A percentile compares a stretch with the other conserved stretches of the same genome.
Evolutionary conservation across 305 asterid genomes (phyloP).

Genomic region (Caryopteris hybrid): DNA sequence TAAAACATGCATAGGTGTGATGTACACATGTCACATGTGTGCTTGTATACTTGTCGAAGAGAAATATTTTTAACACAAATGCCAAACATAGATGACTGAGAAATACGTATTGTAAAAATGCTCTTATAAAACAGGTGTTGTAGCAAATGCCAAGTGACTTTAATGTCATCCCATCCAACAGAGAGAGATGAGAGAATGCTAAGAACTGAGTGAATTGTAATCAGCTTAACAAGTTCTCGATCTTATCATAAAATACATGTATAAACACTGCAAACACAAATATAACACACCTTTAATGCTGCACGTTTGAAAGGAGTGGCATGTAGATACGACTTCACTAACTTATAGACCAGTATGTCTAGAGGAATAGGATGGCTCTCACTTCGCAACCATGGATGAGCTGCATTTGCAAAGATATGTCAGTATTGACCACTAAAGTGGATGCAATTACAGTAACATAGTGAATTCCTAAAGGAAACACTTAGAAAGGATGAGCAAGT

Average conservation of each 20-base stretch:
- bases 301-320: slow-evolving; percentile 92
- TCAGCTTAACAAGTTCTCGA: neutral
- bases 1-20: no score
- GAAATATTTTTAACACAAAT: no score
- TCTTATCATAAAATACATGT: neutral
- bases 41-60: no score
- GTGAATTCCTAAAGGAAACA: no score
- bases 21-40: no score
- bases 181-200: no score
- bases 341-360: slow-evolving; percentile 75
- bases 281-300: slow-evolving; percentile 64
- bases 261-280: neutral
- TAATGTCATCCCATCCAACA: no score
- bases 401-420: slow-evolving; percentile 37
- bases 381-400: slow-evolving; percentile 92
- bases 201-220: neutral
- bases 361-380: slow-evolving; percentile 85
- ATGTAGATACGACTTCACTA: slow-evolving; percentile 72
- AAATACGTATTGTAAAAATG: no score
- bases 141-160: no score
- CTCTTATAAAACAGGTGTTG: no score
- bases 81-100: no score
- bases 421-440: neutral
- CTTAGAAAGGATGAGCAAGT: no score
- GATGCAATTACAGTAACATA: neutral